Base-by-base conservation (phyloP, 139 green algal species). In the Ettlia oleoabundans region DNA sequence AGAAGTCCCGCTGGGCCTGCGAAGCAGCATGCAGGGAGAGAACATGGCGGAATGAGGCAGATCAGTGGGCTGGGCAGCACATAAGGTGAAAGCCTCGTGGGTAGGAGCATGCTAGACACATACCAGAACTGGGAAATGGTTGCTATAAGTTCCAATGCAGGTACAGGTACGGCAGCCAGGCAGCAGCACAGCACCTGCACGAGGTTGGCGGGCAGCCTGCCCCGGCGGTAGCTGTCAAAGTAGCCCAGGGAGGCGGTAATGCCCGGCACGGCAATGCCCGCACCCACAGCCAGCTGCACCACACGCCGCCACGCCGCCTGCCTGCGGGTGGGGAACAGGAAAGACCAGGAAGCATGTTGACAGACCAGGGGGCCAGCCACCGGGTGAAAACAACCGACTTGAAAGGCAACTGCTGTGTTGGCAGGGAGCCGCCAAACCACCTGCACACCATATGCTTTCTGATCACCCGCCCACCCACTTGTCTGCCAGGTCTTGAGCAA, bases 1-100 rank as follows among this genome's bases (percentile, higher is more conserved):
- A 99, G 91, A 98, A 99, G 86, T 99, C 97, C 41, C 97, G 91
- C 92, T 99, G 97, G 13, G 96, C 96, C 87, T 96, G 92, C 42
- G 65, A 19, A 8, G 32, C 32, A 13, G 43, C n/a, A 65, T 15
- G 55, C 55, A n/a, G 21, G 55, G 5, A n/a, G 18, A n/a, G n/a
- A n/a, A n/a, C n/a, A n/a, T n/a, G n/a, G n/a, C n/a, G n/a, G n/a
- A n/a, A n/a, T n/a, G n/a, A n/a, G n/a, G n/a, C n/a, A n/a, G n/a
- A n/a, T n/a, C n/a, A n/a, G n/a, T n/a, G 32, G 32, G 32, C 18
- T 43, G 8, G 35, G 32, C 64, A 43, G 64, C 10, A 30, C 26
- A 33, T 33, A 71, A 9, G 43, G 2, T 28, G 21, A 5, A 65
- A n/a, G n/a, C n/a, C n/a, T n/a, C n/a, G n/a, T n/a, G n/a, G n/a